A percentile compares a stretch with the other conserved stretches of the same genome.
Conservation (phyloP, 108 stramenopile species). For the Tribonema minus region DNA sequence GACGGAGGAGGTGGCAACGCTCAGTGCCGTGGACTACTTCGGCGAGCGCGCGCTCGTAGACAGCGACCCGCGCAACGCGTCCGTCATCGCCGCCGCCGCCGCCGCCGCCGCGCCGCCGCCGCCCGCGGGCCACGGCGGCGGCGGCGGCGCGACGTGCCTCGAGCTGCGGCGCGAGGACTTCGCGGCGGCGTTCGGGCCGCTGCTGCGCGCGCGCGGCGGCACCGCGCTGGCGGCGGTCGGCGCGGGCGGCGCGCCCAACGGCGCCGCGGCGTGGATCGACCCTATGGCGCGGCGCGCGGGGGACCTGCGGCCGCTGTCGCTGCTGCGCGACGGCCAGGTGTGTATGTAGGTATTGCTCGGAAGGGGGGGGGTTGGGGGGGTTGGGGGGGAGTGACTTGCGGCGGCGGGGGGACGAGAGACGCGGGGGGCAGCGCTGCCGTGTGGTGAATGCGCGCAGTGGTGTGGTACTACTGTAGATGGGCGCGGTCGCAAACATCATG, state of each 20-base stretch:
- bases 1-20: not conserved
- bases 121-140: not conserved
- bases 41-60: not conserved
- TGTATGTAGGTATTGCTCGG: not conserved
- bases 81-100: not conserved
- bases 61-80: not conserved
- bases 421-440: too few relatives aligned
- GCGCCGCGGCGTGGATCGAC: too few relatives aligned
- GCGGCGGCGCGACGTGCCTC: not conserved
- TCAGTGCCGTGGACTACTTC: conserved; percentile 1
- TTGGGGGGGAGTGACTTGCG: too few relatives aligned
- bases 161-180: not conserved
- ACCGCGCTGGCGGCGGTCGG: not conserved
- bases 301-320: not conserved
- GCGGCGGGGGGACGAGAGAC: too few relatives aligned
- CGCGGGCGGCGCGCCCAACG: too few relatives aligned
- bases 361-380: too few relatives aligned
- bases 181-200: not conserved
- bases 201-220: not conserved
- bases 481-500: too few relatives aligned
- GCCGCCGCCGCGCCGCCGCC: not conserved
- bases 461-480: too few relatives aligned
- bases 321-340: not conserved
- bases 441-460: too few relatives aligned
- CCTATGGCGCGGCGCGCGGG: not conserved